Conservation (phyloP, 169 alveolate species). For the Besnoitia besnoiti region DNA sequence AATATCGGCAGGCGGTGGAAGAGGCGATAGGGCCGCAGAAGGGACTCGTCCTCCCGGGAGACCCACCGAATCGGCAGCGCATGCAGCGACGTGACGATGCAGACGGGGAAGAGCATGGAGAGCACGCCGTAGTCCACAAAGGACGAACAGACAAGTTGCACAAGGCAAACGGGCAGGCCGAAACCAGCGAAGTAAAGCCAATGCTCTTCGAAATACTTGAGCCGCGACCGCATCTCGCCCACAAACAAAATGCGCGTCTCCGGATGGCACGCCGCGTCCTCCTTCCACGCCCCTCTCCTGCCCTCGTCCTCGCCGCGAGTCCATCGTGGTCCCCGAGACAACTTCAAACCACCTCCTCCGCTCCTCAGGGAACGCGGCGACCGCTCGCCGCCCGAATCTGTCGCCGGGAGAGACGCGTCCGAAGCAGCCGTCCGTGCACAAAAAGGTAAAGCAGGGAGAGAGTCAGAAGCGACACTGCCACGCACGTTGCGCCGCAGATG, state of each 20-base stretch:
- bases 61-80: neutral
- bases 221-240: neutral
- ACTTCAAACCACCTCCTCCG: neutral
- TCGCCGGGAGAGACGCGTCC: no score
- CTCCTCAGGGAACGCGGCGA: neutral
- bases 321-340: no score
- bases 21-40: neutral
- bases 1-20: constrained; percentile 31
- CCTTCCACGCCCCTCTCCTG: no score
- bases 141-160: neutral
- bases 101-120: constrained; percentile 22
- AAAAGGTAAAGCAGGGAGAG: no score
- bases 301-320: no score
- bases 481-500: no score
- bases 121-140: constrained; percentile 33
- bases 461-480: no score
- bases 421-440: no score
- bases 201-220: constrained; percentile 27
- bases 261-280: no score
- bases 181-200: constrained; percentile 49
- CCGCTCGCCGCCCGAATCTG: no score
- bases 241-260: neutral
- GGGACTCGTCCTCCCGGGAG: neutral
- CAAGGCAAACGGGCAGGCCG: constrained; percentile 6
- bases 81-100: neutral